A percentile compares a stretch with the other conserved stretches of the same genome.
Conservation (phyloP, 805 yeast species). For the Starmerella tilneyi region DNA sequence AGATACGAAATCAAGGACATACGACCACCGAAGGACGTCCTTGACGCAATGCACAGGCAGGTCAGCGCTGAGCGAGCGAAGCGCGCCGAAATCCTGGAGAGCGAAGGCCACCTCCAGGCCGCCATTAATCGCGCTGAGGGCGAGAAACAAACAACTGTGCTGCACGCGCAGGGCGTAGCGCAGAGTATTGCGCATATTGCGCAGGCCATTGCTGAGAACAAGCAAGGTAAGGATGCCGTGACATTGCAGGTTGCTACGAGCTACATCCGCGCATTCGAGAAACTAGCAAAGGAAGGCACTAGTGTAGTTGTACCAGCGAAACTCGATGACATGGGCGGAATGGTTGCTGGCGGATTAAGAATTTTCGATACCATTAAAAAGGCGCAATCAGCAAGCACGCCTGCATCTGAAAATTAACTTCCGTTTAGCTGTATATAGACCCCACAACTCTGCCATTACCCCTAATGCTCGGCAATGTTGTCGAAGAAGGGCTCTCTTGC, state of each 20-base stretch:
- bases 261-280: slow-evolving; percentile 70
- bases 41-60: slow-evolving; percentile 86
- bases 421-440: background rate
- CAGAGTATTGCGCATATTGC: slow-evolving; percentile 57
- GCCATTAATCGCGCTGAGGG: slow-evolving; percentile 80
- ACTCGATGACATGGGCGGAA: slow-evolving; percentile 59
- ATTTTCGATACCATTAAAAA: slow-evolving; percentile 47
- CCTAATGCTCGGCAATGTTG: too few relatives aligned
- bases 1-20: slow-evolving; percentile 82
- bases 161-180: slow-evolving; percentile 77
- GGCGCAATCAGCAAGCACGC: background rate
- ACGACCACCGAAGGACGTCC: slow-evolving; percentile 74
- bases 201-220: slow-evolving; percentile 52
- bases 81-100: slow-evolving; percentile 76
- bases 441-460: too few relatives aligned
- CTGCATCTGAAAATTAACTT: background rate
- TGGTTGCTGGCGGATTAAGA: slow-evolving; percentile 68
- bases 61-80: slow-evolving; percentile 80
- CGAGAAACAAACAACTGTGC: slow-evolving; percentile 55
- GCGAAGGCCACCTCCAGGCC: slow-evolving; percentile 73
- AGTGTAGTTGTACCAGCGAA: slow-evolving; percentile 70
- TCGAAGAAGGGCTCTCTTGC: too few relatives aligned
- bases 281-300: slow-evolving; percentile 71
- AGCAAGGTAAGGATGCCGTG: slow-evolving; percentile 68
- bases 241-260: slow-evolving; percentile 72